A percentile compares a stretch with the other conserved stretches of the same genome.
These are phyloP conservation scores for Termitomyces sp. DNA, from an alignment of 768 basidiomycete genomes.

Conservation along the genomic window DNA sequence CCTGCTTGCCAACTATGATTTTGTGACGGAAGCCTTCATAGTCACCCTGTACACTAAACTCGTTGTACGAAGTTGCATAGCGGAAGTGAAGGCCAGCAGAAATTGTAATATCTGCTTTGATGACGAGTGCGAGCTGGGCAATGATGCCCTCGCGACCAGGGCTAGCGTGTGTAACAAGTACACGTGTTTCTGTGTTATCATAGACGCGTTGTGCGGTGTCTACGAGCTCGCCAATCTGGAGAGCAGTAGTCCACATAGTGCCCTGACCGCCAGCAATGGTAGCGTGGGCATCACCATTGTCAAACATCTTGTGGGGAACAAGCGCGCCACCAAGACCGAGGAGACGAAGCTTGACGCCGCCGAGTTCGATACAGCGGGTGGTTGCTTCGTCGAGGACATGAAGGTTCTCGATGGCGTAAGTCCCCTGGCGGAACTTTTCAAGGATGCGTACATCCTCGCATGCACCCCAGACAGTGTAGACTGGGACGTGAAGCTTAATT, in stretches of 20 bases:
- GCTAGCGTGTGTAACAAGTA: constrained; percentile 89
- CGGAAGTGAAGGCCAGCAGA: constrained; percentile 97
- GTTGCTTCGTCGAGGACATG: constrained; percentile 93
- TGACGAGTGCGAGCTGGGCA: constrained; percentile 81
- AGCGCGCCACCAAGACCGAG: constrained; percentile 96
- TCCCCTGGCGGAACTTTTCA: constrained; percentile 86
- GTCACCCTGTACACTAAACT: constrained; percentile 90
- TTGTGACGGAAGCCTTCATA: constrained; percentile 87
- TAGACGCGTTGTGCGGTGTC: constrained; percentile 95
- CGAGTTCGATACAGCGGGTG: constrained; percentile 87
- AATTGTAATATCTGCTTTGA: constrained; percentile 93
- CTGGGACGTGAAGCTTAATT: constrained; percentile 87
- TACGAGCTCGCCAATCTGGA: constrained; percentile 97
- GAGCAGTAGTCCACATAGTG: constrained; percentile 97
- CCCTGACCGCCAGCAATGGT: constrained; percentile 99
- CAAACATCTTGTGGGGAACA: constrained; percentile 92
- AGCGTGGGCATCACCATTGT: constrained; percentile 89
- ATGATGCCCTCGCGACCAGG: constrained; percentile 93
- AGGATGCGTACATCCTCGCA: constrained; percentile 93
- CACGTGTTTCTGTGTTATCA: constrained; percentile 89
- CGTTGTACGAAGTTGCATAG: constrained; percentile 94
- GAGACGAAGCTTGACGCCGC: constrained; percentile 88
- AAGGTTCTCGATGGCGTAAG: constrained; percentile 85
- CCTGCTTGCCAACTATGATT: constrained; percentile 70
- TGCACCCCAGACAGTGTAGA: constrained; percentile 96